A percentile compares a stretch with the other conserved stretches of the same genome.
These are phyloP conservation scores for Tubosaeta sp. DNA, from an alignment of 768 basidiomycete genomes.

Conservation along the genomic window DNA sequence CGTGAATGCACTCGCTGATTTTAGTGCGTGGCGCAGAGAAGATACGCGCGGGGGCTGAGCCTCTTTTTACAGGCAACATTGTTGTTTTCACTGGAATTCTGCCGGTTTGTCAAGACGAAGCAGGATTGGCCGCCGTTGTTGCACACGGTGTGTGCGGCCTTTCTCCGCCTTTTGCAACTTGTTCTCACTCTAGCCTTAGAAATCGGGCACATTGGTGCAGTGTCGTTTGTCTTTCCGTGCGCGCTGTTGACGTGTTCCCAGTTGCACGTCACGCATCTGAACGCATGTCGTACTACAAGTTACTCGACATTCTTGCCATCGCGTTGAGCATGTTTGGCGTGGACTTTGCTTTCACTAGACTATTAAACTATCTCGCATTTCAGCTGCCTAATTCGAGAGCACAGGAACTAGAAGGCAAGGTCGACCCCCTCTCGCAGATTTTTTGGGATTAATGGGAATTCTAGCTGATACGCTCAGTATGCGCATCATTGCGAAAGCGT, in stretches of 20 bases:
- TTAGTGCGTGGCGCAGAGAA: conserved; percentile 40
- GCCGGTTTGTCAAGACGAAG: conserved; percentile 70
- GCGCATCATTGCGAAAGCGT: conserved; percentile 74
- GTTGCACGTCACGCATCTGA: conserved; percentile 60
- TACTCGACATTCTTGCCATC: conserved; percentile 39
- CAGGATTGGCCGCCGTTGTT: conserved; percentile 79
- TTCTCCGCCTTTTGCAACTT: not conserved
- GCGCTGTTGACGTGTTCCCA: conserved; percentile 22
- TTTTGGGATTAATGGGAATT: conserved; percentile 1
- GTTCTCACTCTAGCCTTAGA: conserved; percentile 40
- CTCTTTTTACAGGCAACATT: conserved; percentile 50
- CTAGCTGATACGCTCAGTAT: conserved; percentile 86
- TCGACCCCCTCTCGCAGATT: not conserved
- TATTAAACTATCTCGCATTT: conserved; percentile 49
- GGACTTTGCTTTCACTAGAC: conserved; percentile 47
- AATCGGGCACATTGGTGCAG: conserved; percentile 71
- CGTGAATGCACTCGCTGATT: conserved; percentile 75
- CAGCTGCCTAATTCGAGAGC: conserved; percentile 81
- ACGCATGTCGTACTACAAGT: conserved; percentile 37
- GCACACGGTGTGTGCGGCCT: conserved; percentile 58
- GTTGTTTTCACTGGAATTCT: conserved; percentile 89
- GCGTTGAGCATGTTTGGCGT: conserved; percentile 49
- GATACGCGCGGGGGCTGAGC: not conserved
- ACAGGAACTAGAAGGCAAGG: conserved; percentile 74
- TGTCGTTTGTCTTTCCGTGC: not conserved